A percentile compares a stretch with the other conserved stretches of the same genome.
Evolutionary conservation across 805 yeast species (phyloP).

Genomic region (Hanseniaspora jakobsenii): DNA sequence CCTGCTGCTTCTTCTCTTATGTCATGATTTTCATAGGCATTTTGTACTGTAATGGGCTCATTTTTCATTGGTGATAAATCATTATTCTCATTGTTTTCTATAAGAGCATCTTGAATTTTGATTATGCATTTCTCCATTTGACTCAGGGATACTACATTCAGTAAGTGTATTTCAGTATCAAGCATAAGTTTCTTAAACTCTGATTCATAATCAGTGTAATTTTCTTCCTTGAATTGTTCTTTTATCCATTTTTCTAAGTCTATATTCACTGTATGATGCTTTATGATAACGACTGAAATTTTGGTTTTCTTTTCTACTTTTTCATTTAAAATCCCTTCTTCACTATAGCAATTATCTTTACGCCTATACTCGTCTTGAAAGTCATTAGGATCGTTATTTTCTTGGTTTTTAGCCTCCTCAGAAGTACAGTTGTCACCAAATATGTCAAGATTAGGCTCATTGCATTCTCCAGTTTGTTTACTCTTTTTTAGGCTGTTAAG

Average conservation of each 20-base stretch:
- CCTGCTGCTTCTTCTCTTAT: too few species aligned
- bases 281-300: slow-evolving; percentile 4
- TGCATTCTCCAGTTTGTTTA: too few species aligned
- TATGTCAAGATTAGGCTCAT: too few species aligned
- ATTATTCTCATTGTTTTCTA: neutral
- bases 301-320: too few species aligned
- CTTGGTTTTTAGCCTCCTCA: neutral
- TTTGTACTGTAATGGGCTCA: too few species aligned
- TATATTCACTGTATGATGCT: neutral
- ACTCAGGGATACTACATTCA: neutral
- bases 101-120: neutral
- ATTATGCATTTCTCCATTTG: neutral
- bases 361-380: too few species aligned
- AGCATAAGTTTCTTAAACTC: neutral
- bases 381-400: too few species aligned
- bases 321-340: too few species aligned
- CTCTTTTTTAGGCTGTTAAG: too few species aligned
- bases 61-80: neutral
- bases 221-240: slow-evolving; percentile 3
- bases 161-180: neutral
- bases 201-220: neutral
- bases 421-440: too few species aligned
- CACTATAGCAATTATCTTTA: too few species aligned
- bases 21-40: too few species aligned
- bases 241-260: slow-evolving; percentile 6